A percentile compares a stretch with the other conserved stretches of the same genome.
phyloP scores from a whole-genome alignment of 495 filamentous ascomycete genomes.

The Haplographium delicatum region DNA sequence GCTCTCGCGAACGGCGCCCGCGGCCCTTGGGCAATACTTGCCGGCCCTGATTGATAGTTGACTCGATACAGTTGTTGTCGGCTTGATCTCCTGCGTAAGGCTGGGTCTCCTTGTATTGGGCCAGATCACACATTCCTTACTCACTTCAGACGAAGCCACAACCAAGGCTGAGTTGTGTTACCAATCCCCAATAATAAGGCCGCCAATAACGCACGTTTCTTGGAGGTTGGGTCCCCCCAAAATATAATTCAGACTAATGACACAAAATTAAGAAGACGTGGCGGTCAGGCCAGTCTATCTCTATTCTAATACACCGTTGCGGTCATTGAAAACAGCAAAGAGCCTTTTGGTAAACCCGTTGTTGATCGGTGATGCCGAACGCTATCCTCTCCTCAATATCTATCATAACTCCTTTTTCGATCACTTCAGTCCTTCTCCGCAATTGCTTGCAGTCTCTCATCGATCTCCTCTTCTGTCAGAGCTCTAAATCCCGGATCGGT shows the following conservation, averaged over 20 bases:
- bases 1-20: not conserved
- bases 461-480: slow-evolving; percentile 95
- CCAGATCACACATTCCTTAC: slow-evolving; percentile 4
- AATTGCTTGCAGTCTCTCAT: slow-evolving; percentile 95
- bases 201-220: slow-evolving; percentile 3
- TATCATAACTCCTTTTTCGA: slow-evolving; percentile 3
- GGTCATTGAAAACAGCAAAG: slow-evolving; percentile 8
- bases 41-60: not conserved
- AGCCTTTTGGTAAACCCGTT: slow-evolving; percentile 1
- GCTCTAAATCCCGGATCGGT: slow-evolving; percentile 73
- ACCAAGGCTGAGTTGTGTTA: slow-evolving; percentile 15
- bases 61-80: too few relatives aligned
- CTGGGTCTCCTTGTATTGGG: slow-evolving; percentile 15
- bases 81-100: slow-evolving; percentile 7
- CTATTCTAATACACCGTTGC: slow-evolving; percentile 17
- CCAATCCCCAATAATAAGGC: slow-evolving; percentile 2
- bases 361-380: slow-evolving; percentile 20
- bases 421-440: slow-evolving; percentile 84
- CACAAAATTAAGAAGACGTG: slow-evolving; percentile 14
- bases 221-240: not conserved
- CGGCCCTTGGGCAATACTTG: slow-evolving; percentile 11
- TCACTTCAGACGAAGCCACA: slow-evolving; percentile 20
- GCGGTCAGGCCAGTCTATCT: slow-evolving; percentile 9
- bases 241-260: slow-evolving; percentile 17
- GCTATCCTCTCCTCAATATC: slow-evolving; percentile 11